Evolutionary conservation across 192 early-diverging fungal genomes (phyloP).

Genomic region (Lobosporangium transversale): DNA sequence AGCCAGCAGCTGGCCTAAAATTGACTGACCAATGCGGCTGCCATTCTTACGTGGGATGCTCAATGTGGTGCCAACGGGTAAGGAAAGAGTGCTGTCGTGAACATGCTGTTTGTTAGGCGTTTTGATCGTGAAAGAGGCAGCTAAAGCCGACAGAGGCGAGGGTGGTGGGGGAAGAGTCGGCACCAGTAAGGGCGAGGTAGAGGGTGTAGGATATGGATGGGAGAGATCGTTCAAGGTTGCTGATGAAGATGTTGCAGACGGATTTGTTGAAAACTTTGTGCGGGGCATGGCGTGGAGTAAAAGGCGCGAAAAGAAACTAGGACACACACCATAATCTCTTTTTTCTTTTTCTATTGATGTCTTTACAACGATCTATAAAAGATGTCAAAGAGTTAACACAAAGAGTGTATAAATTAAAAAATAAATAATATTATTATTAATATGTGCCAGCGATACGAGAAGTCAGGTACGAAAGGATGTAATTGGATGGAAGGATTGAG

Average conservation of each 20-base stretch:
- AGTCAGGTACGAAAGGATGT: not conserved
- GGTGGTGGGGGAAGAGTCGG: conserved; percentile 11
- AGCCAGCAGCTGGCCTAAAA: conserved; percentile 40
- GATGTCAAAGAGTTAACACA: conserved; percentile 1
- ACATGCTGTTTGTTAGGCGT: conserved; percentile 19
- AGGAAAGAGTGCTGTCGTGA: conserved; percentile 25
- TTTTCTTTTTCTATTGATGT: not conserved
- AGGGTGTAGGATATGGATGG: conserved; percentile 34
- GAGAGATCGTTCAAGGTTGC: conserved; percentile 22
- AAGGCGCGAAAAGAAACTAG: conserved; percentile 11
- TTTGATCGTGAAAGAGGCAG: conserved; percentile 1
- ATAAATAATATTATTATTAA: too few species aligned
- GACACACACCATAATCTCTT: conserved; percentile 34
- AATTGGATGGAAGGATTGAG: not conserved
- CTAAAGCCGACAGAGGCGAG: conserved; percentile 8
- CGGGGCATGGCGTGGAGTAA: conserved; percentile 31
- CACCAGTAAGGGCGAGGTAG: conserved; percentile 19
- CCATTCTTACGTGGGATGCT: conserved; percentile 28
- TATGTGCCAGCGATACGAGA: too few species aligned
- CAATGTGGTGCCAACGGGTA: conserved; percentile 10
- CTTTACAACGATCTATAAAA: not conserved
- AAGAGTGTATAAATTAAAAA: too few species aligned
- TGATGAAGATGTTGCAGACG: conserved; percentile 6
- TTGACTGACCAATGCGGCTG: conserved; percentile 33
- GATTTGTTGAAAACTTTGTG: conserved; percentile 10